Base-by-base conservation (phyloP, 2,329 filamentous ascomycete genomes). In the Fusarium protoensiforme region DNA sequence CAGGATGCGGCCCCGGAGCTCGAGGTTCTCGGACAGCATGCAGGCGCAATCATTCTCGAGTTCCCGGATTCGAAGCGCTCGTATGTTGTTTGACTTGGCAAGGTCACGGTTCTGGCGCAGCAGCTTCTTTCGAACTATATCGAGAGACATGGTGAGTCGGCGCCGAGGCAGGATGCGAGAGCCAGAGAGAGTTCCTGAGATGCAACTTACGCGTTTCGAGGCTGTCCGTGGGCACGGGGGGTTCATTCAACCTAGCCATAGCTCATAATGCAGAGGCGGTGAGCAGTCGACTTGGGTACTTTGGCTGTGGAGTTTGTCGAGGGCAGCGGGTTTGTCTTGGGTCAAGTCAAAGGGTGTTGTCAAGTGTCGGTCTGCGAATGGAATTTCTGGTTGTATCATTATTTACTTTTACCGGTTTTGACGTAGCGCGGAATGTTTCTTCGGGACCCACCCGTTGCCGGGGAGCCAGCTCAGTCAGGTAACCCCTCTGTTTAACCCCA, bases 201-300 rank as follows among this genome's bases (percentile, higher is more conserved):
- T 51, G 54, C 56, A 10, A 88, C 92, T 82, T 86, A 94, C 93
- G 85, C 80, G 88, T 91, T 80, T 95, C 93, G 75, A 94, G 83
- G 80, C 86, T 91, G 83, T 94, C 93, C 80, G 87, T 87, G 78
- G 92, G 88, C 84, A 88, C 84, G 72, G 90, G 87, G 80, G 89
- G 89, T 86, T 95, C 93, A 85, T 95, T 95, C 76, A 96, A 88
- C 85, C 93, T 90, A 84, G 93, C 93, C 93, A 96, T 96, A 78
- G 83, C 81, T 85, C 86, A 82, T 81, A 78, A 75, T 81, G 78
- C 58, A 71, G 57, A 57, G 69, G 61, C 58, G 63, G 31, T 58
- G 54, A 46, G 38, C 62, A 58, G 33, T 63, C 24, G 61, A 61
- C 56, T 48, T 58, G 41, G 35, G 22, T 51, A 39, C 46, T 65